These are phyloP conservation scores for Royoungia palumana DNA, from an alignment of 768 basidiomycete species.

Conservation along the genomic window DNA sequence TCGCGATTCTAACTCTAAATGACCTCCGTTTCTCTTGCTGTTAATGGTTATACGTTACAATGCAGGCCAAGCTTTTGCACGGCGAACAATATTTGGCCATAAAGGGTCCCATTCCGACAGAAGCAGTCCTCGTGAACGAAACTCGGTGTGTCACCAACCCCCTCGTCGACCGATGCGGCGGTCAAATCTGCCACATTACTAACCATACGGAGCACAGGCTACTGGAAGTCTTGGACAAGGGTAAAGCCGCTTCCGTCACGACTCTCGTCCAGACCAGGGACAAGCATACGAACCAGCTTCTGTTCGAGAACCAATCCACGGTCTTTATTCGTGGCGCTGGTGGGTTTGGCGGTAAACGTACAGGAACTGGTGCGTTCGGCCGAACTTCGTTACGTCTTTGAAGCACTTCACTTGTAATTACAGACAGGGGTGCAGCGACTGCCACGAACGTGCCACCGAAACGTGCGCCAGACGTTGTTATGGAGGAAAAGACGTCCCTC, in stretches of 20 bases:
- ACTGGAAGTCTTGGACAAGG: constrained; percentile 83
- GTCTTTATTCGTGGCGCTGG: constrained; percentile 91
- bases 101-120: constrained; percentile 81
- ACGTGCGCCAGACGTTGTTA: constrained; percentile 77
- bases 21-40: not conserved
- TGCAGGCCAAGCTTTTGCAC: constrained; percentile 90
- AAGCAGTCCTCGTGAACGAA: constrained; percentile 72
- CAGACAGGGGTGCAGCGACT: constrained; percentile 88
- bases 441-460: constrained; percentile 78
- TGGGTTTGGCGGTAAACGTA: constrained; percentile 92
- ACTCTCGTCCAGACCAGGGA: constrained; percentile 76
- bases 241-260: constrained; percentile 91
- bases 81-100: constrained; percentile 95
- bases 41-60: not conserved
- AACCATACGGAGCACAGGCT: constrained; percentile 40
- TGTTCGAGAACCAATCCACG: constrained; percentile 92
- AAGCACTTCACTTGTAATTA: not conserved
- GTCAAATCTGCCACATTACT: constrained; percentile 5
- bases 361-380: constrained; percentile 62
- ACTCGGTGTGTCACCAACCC: constrained; percentile 47
- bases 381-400: not conserved
- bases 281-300: constrained; percentile 66
- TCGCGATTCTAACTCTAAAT: not conserved
- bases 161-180: not conserved
- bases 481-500: constrained; percentile 82